Evolutionary conservation across 106 monocot species (phyloP), one percentile per base, ranked within the genome.

Genomic region (Iris macrosiphon): DNA sequence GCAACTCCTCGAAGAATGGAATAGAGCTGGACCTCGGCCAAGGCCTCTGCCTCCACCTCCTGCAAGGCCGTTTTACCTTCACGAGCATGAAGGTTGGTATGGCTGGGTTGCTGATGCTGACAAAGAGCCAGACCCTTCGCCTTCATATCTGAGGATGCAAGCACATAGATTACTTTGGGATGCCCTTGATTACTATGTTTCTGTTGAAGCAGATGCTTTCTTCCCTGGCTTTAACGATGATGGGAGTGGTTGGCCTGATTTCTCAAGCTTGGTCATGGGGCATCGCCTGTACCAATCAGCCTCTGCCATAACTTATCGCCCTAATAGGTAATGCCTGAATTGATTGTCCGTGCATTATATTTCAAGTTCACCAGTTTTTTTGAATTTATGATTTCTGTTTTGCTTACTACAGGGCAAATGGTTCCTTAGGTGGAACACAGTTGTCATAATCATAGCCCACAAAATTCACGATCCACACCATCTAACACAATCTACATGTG

Each of bases 41-140:
- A 57, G 92, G 3, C 81, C 81, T 19, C 81, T 94, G 53, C 88
- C 94, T 52, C 88, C 94, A 27, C 88, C 94, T 64, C 94, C 88
- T 46, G 66, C 75, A 2, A 77, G 94, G 44, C 84, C 80, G 9
- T 79, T 79, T 41, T 81, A 88, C 57, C 48, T 46, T 16, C 75
- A 89, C 40, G 94, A 94, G 73, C 84, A 88, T 56, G 72, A 75
- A 70, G 84, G 88, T 38, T 94, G 94, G 94, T 89, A 94, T 79
- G 94, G 84, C 17, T 94, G 94, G 88, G 60, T 88, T 28, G 56
- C 63, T 11, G 84, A 79, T 25, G 60, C 43, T 32, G 84, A 73
- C 16, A 76, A 14, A 35, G 94, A 94, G 45, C 94, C 94, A 20
- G 72, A 76, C 20, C 75, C 81, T 49, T 72, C 78, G 8, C 76